Conservation (phyloP, 495 filamentous ascomycete species). For the Corynascus novoguineensis region DNA sequence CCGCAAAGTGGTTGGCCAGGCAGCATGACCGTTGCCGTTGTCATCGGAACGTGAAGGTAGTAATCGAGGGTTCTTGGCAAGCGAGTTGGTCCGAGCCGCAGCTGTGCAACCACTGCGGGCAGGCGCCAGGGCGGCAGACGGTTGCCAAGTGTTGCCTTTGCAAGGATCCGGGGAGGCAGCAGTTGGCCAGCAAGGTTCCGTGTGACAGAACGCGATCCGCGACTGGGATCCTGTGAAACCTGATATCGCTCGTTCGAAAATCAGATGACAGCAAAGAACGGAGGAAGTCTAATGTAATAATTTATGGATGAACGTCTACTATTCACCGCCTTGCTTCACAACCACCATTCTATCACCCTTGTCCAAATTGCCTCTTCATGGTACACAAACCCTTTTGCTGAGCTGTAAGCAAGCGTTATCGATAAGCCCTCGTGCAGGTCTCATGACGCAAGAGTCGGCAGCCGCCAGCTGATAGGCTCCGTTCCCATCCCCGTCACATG, state of each 20-base stretch:
- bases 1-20: not conserved
- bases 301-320: too few species aligned
- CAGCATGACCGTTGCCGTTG: not conserved
- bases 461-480: not conserved
- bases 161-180: not conserved
- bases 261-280: not conserved
- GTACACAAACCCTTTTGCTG: too few species aligned
- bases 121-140: not conserved
- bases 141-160: conserved; percentile 11
- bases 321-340: too few species aligned
- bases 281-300: too few species aligned
- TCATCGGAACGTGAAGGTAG: not conserved
- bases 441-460: conserved; percentile 1
- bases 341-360: too few species aligned
- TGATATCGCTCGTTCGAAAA: not conserved
- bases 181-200: conserved; percentile 1
- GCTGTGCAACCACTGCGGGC: conserved; percentile 5
- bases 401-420: too few species aligned
- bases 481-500: conserved; percentile 3
- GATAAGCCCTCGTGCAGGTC: conserved; percentile 1
- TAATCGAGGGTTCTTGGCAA: not conserved
- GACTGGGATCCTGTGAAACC: not conserved
- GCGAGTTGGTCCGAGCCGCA: conserved; percentile 8
- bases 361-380: too few species aligned
- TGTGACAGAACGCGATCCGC: conserved; percentile 7